Evolutionary conservation across 2,329 filamentous ascomycete species (phyloP).

Genomic region (Parastagonospora nodorum): DNA sequence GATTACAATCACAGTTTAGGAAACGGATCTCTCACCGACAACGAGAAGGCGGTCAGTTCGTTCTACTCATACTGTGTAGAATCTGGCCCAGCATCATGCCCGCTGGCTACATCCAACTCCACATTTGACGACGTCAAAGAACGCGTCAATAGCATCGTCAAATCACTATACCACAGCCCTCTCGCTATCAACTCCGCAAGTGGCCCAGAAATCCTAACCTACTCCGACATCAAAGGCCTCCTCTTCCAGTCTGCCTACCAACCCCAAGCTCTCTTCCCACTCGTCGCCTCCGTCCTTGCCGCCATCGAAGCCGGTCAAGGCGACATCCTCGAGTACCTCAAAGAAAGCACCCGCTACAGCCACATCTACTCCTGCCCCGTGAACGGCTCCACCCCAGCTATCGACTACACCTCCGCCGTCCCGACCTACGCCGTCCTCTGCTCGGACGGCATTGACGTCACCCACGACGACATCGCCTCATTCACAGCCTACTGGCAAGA

Average conservation of each 20-base stretch:
- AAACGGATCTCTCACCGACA: constrained; percentile 49
- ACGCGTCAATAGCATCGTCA: constrained; percentile 38
- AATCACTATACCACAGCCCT: constrained; percentile 49
- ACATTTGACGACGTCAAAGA: constrained; percentile 43
- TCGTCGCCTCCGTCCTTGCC: constrained; percentile 41
- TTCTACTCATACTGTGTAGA: constrained; percentile 54
- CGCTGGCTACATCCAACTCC: constrained; percentile 43
- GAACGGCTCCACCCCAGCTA: constrained; percentile 21
- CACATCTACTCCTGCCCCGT: constrained; percentile 37
- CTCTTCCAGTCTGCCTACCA: constrained; percentile 46
- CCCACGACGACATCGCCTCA: constrained; percentile 20
- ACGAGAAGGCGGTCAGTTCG: constrained; percentile 49
- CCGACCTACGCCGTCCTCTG: constrained; percentile 45
- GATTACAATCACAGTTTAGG: constrained; percentile 46
- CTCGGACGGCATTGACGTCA: constrained; percentile 47
- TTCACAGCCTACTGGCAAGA: constrained; percentile 44
- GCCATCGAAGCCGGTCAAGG: constrained; percentile 39
- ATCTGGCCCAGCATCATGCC: constrained; percentile 48
- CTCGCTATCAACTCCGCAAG: constrained; percentile 38
- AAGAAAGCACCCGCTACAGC: constrained; percentile 8
- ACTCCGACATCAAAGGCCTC: constrained; percentile 45
- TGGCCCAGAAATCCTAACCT: constrained; percentile 46
- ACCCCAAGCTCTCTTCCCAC: constrained; percentile 41
- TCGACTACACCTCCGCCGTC: constrained; percentile 8
- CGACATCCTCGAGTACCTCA: constrained; percentile 26